These are phyloP conservation scores for Phytophthora kernoviae DNA, from an alignment of 352 stramenopile genomes.

Conservation along the genomic window DNA sequence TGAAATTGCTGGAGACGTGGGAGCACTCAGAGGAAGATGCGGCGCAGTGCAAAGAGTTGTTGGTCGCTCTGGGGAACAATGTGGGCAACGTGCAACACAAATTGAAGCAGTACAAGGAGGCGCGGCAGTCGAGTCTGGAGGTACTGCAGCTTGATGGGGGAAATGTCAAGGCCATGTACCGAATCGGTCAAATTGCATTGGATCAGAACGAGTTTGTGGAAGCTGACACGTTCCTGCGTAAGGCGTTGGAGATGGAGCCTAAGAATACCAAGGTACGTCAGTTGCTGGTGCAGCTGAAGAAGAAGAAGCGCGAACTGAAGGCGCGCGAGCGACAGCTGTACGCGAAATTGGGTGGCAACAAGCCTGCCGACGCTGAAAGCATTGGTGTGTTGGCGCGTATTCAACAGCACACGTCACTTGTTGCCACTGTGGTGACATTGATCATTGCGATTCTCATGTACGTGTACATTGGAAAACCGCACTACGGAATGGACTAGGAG, in stretches of 20 bases:
- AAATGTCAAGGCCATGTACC: slow-evolving; percentile 86
- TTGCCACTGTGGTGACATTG: slow-evolving; percentile 46
- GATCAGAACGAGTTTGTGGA: slow-evolving; percentile 79
- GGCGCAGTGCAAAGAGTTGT: slow-evolving; percentile 71
- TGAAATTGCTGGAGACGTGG: slow-evolving; percentile 83
- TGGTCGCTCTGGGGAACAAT: slow-evolving; percentile 83
- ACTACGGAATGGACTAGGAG: slow-evolving; percentile 37
- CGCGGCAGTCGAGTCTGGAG: slow-evolving; percentile 76
- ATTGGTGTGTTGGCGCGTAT: slow-evolving; percentile 25
- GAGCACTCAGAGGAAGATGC: slow-evolving; percentile 60
- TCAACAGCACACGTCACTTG: slow-evolving; percentile 42
- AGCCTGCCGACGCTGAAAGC: slow-evolving; percentile 11
- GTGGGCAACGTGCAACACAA: slow-evolving; percentile 85
- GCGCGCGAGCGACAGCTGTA: slow-evolving; percentile 69
- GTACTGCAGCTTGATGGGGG: slow-evolving; percentile 73
- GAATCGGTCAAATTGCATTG: slow-evolving; percentile 68
- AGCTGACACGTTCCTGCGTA: slow-evolving; percentile 57
- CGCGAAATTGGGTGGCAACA: slow-evolving; percentile 55
- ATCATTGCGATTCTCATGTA: slow-evolving; percentile 70
- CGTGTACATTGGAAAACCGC: slow-evolving; percentile 60
- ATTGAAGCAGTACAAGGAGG: slow-evolving; percentile 75
- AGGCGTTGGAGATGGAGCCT: slow-evolving; percentile 68
- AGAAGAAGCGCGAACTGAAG: slow-evolving; percentile 70
- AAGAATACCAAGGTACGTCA: slow-evolving; percentile 71
- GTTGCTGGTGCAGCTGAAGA: slow-evolving; percentile 65